A percentile compares a stretch with the other conserved stretches of the same genome.
Conservation (phyloP, 371 early-diverging fungal genomes). For the Syncephalastrum contaminatum region DNA sequence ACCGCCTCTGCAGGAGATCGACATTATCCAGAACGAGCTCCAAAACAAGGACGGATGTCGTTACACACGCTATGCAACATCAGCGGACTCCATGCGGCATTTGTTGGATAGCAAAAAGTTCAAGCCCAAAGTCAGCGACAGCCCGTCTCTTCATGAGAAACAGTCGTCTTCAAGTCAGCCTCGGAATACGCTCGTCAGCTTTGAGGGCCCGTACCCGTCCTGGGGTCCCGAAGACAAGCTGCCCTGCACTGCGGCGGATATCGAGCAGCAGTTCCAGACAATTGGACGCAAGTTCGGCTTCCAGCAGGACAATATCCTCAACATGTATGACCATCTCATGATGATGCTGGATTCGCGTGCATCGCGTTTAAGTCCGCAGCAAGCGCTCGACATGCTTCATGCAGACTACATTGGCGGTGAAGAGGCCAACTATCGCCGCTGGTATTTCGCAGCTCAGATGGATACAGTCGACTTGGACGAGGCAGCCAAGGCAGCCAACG, state of each 20-base stretch:
- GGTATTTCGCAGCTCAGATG: conserved; percentile 85
- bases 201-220: conserved; percentile 54
- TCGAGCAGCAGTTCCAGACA: conserved; percentile 64
- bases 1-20: conserved; percentile 52
- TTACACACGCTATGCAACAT: conserved; percentile 73
- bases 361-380: conserved; percentile 72
- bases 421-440: conserved; percentile 81
- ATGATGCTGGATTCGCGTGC: conserved; percentile 86
- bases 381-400: conserved; percentile 78
- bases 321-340: conserved; percentile 74
- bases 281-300: conserved; percentile 72
- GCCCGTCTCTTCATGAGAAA: conserved; percentile 12
- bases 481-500: conserved; percentile 38
- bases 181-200: no score
- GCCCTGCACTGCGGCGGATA: conserved; percentile 66
- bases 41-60: conserved; percentile 55
- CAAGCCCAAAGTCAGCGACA: conserved; percentile 24
- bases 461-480: conserved; percentile 65
- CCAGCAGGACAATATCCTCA: conserved; percentile 73
- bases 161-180: conserved; percentile 5
- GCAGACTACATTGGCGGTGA: conserved; percentile 88
- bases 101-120: conserved; percentile 70
- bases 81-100: conserved; percentile 75
- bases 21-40: no score
- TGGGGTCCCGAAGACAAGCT: conserved; percentile 67